Base-by-base conservation (phyloP, 1,139 yeast genomes). In the Yamadazyma blattariae region DNA sequence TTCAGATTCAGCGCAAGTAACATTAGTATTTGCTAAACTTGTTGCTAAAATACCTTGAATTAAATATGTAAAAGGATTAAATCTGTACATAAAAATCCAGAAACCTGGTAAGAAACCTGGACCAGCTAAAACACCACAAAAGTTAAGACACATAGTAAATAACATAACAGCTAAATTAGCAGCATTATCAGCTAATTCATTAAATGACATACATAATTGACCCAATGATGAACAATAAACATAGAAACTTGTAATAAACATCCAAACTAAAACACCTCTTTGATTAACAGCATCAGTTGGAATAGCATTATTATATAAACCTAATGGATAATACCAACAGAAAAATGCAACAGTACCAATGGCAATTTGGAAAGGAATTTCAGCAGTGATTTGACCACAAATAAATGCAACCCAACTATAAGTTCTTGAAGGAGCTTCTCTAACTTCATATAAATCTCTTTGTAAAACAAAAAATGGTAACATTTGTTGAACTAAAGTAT, bases 391-490 rank as follows among this genome's bases (percentile, higher is more conserved):
- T 42, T 63, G 69, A 28, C 58, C 64, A 30, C 53, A 30, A 31
- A 65, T 59, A 41, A 74, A 74, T 0, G 75, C 67, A 36, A 59
- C 45, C 79, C 79, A 74, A 42, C 67, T 52, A 50, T 69, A 74
- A 4, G 79, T 68, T 48, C 70, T 70, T 0, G 78, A 71, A 16
- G 96, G 96, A 27, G 95, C 77, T 59, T 89, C 97, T 56, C 96
- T 78, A n/a, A 82, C 90, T 56, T 87, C 96, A 55, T 86, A 89
- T 32, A 89, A 65, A 48, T 79, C 79, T 61, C 96, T 78, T 58
- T 84, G 95, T 32, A 64, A 58, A 32, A 82, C 81, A 54, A 71
- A 86, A 38, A 74, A 66, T 29, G 95, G 94, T 51, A 86, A 64
- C 66, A 80, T 75, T 58, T 87, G 95, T 57, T 86, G 84, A 37